These are phyloP conservation scores for Hypomontagnella monticulosa DNA, from an alignment of 495 filamentous ascomycete genomes.

Conservation along the genomic window DNA sequence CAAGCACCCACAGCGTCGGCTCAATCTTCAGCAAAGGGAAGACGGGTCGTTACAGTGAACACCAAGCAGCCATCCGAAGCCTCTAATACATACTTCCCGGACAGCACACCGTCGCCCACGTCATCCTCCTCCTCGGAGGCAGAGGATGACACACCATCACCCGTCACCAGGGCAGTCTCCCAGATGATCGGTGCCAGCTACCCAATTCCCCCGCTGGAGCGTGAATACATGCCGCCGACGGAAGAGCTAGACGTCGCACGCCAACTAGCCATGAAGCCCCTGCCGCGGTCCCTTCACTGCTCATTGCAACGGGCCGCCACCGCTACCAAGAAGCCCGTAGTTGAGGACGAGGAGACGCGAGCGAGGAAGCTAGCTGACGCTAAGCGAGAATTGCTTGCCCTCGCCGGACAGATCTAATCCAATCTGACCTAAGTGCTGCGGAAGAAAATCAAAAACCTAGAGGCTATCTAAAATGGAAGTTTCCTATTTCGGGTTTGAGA, in stretches of 20 bases:
- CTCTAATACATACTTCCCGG: conserved; percentile 35
- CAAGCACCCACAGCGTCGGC: conserved; percentile 10
- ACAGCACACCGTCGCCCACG: conserved; percentile 20
- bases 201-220: conserved; percentile 43
- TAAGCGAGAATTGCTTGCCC: conserved; percentile 50
- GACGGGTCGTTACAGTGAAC: background rate
- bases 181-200: conserved; percentile 27
- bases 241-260: conserved; percentile 50
- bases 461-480: too few relatives aligned
- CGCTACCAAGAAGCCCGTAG: conserved; percentile 4
- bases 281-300: conserved; percentile 50
- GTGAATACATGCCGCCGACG: conserved; percentile 47
- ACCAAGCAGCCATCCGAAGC: conserved; percentile 29
- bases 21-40: conserved; percentile 9
- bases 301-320: conserved; percentile 50
- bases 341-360: conserved; percentile 42
- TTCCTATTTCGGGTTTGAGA: too few relatives aligned
- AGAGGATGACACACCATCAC: conserved; percentile 21
- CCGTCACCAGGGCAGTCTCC: background rate
- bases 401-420: conserved; percentile 34
- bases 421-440: too few relatives aligned
- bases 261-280: conserved; percentile 52
- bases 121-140: conserved; percentile 30
- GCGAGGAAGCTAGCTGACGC: conserved; percentile 48
- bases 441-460: too few relatives aligned